Conservation (phyloP, 108 stramenopile species). For the Cyclostephanos invisitatus region DNA sequence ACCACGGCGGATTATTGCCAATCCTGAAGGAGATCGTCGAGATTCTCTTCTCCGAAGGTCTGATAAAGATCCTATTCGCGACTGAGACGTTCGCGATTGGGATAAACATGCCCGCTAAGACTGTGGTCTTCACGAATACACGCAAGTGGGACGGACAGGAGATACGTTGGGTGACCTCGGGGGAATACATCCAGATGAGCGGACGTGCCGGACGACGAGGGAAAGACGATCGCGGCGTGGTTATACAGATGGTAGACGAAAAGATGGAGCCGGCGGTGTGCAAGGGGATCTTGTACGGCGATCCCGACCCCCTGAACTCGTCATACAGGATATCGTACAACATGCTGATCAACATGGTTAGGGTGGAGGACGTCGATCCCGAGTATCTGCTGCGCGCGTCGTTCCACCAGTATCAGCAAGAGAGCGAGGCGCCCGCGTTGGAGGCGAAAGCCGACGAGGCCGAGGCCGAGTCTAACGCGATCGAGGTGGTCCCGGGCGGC, state of each 20-base stretch:
- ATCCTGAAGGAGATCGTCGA: constrained; percentile 99
- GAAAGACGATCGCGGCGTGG: constrained; percentile 97
- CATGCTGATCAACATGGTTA: constrained; percentile 98
- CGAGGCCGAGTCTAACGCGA: constrained; percentile 65
- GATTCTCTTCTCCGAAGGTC: constrained; percentile 96
- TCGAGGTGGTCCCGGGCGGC: constrained; percentile 57
- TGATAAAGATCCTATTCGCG: constrained; percentile 97
- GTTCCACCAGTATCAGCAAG: constrained; percentile 95
- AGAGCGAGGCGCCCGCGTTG: constrained; percentile 87
- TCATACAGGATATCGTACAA: constrained; percentile 98
- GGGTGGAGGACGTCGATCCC: constrained; percentile 98
- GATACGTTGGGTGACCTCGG: constrained; percentile 87
- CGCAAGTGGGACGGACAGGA: constrained; percentile 97
- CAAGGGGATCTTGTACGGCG: constrained; percentile 93
- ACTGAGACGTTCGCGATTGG: constrained; percentile 99
- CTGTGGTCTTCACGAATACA: constrained; percentile 98
- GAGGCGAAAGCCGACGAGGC: constrained; percentile 66
- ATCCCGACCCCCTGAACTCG: constrained; percentile 95
- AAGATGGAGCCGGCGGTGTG: constrained; percentile 97
- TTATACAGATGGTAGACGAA: constrained; percentile 99
- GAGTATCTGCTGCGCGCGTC: constrained; percentile 95
- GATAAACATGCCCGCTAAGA: constrained; percentile 99
- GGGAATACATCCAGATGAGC: constrained; percentile 98
- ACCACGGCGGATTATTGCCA: constrained; percentile 99
- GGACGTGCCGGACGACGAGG: constrained; percentile 99